Evolutionary conservation across 805 yeast genomes (phyloP), one percentile per base, ranked within the genome.

Genomic region (Suhomyces prunicola): DNA sequence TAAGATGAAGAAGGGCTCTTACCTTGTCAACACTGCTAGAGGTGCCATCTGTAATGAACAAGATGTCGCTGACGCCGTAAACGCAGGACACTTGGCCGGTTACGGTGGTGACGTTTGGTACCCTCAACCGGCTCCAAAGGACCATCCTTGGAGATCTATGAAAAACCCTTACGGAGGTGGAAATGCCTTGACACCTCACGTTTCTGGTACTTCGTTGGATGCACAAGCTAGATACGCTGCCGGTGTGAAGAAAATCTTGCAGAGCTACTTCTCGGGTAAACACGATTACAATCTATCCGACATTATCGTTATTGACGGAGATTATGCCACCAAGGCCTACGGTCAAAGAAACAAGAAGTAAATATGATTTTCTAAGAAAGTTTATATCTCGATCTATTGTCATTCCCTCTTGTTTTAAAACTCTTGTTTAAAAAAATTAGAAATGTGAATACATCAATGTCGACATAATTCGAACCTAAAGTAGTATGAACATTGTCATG

Each of bases 71-170:
- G 91, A 77, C 12, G 93, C 93, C 1, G 80, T 88, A 40, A 65
- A 76, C 51, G 71, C 82, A 39, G 94, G 94, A 48, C 85, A 85
- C 60, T 67, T 88, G 48, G 76, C 86, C 62, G 93, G 92, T 50
- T 88, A 87, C 66, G 94, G 92, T 62, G 94, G 93, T 60, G 94
- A 88, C 69, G 94, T 88, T 50, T 87, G 93, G 90, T 80, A 64
- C 74, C 86, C 86, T n/a, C 96, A 88, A 70, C 96, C 96, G 44
- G 88, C 93, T 26, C 90, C 91, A 57, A 72, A 74, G 51, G 79
- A 78, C 67, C 91, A 87, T 65, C 91, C 91, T 59, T 88, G 94
- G 94, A 79, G 90, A 77, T 51, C 75, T 9, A 80, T 87, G 84
- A 65, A 73, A 47, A 86, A 86, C 80, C 73, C 80, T 63, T 80